A percentile compares a stretch with the other conserved stretches of the same genome.
Conservation (phyloP, 306 rosid species). For the Inga laurina region DNA sequence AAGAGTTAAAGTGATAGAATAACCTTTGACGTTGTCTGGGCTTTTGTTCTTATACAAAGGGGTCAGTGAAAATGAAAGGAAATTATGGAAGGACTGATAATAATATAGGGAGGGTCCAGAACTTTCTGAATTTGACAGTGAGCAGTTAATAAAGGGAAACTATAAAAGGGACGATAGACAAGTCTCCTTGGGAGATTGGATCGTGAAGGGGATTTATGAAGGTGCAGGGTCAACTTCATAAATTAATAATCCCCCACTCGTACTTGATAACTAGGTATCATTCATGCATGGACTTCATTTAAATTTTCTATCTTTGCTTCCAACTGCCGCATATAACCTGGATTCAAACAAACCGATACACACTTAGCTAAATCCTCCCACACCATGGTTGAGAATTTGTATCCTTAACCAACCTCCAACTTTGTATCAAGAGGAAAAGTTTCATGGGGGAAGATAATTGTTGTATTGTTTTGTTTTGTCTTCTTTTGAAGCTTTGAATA, state of each 20-base stretch:
- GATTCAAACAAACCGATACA: background rate
- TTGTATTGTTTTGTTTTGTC: no score
- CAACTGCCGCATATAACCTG: background rate
- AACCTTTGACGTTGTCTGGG: constrained; percentile 51
- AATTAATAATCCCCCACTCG: background rate
- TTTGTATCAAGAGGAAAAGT: no score
- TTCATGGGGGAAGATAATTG: no score
- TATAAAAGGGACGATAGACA: background rate
- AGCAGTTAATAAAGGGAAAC: constrained; percentile 16
- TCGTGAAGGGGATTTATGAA: constrained; percentile 28
- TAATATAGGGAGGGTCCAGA: background rate
- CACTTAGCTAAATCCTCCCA: no score
- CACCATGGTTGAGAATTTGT: no score
- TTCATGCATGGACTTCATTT: background rate
- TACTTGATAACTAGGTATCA: background rate
- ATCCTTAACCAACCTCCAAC: no score
- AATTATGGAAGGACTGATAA: background rate
- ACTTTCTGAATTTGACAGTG: constrained; percentile 28
- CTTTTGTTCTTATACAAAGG: constrained; percentile 17
- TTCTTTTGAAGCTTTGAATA: no score
- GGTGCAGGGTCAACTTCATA: constrained; percentile 40
- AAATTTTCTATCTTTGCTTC: background rate
- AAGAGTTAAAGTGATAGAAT: constrained; percentile 33
- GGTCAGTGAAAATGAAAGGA: background rate
- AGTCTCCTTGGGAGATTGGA: constrained; percentile 2